Conservation (phyloP, 1,139 yeast genomes). For the Candida dubliniensis region DNA sequence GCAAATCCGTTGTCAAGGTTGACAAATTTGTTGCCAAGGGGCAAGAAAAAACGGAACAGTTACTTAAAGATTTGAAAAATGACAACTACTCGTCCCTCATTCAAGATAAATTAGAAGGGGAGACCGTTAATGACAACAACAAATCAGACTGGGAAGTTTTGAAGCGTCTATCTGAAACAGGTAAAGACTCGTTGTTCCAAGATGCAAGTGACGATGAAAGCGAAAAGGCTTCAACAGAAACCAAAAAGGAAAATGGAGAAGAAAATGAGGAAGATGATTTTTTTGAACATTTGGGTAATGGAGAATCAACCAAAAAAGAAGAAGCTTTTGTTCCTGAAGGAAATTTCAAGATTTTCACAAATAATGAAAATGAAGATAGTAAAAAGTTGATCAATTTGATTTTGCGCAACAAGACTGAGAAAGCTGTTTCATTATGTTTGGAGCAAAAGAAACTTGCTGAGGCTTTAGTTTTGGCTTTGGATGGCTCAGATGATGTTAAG, state of each 20-base stretch:
- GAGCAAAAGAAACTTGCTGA: constrained; percentile 66
- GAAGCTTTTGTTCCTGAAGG: constrained; percentile 44
- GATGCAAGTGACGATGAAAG: constrained; percentile 1
- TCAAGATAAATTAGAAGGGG: constrained; percentile 47
- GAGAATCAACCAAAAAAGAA: constrained; percentile 19
- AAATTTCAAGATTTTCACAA: constrained; percentile 35
- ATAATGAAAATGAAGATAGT: constrained; percentile 26
- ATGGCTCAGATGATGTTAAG: constrained; percentile 63
- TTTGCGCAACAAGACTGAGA: constrained; percentile 60
- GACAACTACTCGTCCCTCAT: constrained; percentile 58
- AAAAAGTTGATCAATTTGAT: constrained; percentile 55
- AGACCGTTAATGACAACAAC: constrained; percentile 42
- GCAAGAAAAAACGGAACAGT: constrained; percentile 42
- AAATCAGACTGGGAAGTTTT: constrained; percentile 79
- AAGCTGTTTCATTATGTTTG: constrained; percentile 70
- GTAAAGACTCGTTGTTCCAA: constrained; percentile 41
- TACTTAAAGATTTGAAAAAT: constrained; percentile 59
- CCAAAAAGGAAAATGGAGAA: constrained; percentile 24
- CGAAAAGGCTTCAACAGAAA: constrained; percentile 19
- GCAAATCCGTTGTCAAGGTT: constrained; percentile 49
- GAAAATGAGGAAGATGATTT: constrained; percentile 46
- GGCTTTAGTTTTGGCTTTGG: constrained; percentile 79
- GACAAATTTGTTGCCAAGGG: constrained; percentile 45
- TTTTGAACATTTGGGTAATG: constrained; percentile 46
- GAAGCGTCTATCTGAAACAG: constrained; percentile 52